Evolutionary conservation across 768 basidiomycete genomes (phyloP).

Genomic region (Amanita molliuscula): DNA sequence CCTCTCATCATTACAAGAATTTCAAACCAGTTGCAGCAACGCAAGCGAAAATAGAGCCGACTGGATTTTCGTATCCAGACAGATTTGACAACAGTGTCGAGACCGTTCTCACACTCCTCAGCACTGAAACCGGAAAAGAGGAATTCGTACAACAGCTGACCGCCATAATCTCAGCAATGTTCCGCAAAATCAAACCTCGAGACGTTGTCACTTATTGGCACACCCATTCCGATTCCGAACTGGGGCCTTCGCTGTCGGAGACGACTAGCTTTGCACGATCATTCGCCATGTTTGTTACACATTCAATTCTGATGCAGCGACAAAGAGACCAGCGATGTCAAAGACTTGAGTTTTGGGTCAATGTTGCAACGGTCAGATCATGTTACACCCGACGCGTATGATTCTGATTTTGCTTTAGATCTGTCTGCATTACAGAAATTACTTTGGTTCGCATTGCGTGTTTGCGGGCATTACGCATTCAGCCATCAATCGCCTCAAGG

Average conservation of each 20-base stretch:
- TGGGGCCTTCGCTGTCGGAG: constrained; percentile 4
- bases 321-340: constrained; percentile 14
- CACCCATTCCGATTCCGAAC: constrained; percentile 1
- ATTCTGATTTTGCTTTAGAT: constrained; percentile 18
- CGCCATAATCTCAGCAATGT: constrained; percentile 23
- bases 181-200: constrained; percentile 29
- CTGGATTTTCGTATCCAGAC: constrained; percentile 14
- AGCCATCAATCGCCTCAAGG: constrained; percentile 24
- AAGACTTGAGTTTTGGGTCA: constrained; percentile 32
- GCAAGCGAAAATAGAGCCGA: constrained; percentile 11
- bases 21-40: not conserved
- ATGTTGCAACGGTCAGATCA: constrained; percentile 29
- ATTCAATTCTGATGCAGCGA: constrained; percentile 17
- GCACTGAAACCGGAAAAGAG: constrained; percentile 24
- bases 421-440: constrained; percentile 36
- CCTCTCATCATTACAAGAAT: not conserved
- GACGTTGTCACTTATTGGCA: constrained; percentile 31
- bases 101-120: constrained; percentile 21
- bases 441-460: constrained; percentile 30
- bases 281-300: constrained; percentile 30
- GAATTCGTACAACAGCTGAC: constrained; percentile 39
- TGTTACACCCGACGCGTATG: not conserved
- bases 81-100: constrained; percentile 15
- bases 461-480: constrained; percentile 30
- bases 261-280: constrained; percentile 26